Conservation (phyloP, 257 asterid species). For the Solanum rostratum region DNA sequence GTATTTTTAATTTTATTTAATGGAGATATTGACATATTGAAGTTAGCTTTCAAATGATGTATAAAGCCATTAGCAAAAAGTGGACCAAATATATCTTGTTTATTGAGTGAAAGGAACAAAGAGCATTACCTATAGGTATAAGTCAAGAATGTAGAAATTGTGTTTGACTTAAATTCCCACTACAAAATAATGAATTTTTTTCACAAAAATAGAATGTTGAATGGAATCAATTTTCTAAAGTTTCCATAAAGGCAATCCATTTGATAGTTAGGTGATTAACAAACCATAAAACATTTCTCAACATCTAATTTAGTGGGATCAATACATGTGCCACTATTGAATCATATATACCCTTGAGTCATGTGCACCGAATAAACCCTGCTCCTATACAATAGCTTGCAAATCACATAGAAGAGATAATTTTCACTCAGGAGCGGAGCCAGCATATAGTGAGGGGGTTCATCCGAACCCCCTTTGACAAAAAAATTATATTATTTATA, state of each 20-base stretch:
- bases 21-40: neutral
- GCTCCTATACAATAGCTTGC: too few species aligned
- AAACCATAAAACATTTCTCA: neutral
- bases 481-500: too few species aligned
- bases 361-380: too few species aligned
- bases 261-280: neutral
- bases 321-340: neutral
- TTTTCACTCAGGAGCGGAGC: too few species aligned
- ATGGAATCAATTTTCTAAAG: neutral
- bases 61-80: neutral
- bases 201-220: neutral
- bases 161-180: neutral
- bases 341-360: too few species aligned
- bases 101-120: slow-evolving; percentile 1
- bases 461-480: too few species aligned
- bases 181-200: neutral
- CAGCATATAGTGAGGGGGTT: too few species aligned
- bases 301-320: neutral
- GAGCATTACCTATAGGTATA: neutral
- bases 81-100: neutral
- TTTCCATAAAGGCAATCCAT: neutral
- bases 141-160: neutral
- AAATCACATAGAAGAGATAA: too few species aligned
- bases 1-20: neutral
- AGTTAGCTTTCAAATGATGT: neutral